These are phyloP conservation scores for Yamadazyma jaroonii DNA, from an alignment of 1,139 yeast genomes.

Conservation along the genomic window DNA sequence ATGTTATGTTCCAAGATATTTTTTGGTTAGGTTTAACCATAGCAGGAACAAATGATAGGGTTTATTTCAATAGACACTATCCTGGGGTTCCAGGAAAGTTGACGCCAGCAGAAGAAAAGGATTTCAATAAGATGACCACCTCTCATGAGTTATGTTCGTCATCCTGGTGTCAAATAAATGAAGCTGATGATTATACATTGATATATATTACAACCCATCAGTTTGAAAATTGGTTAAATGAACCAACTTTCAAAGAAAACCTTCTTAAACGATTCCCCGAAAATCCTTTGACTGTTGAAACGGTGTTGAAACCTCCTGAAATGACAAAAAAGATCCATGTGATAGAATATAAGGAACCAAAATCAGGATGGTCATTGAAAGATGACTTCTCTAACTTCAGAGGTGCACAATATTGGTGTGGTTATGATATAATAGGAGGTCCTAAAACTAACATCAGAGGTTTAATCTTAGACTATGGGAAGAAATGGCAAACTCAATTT, in stretches of 20 bases:
- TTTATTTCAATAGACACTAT: constrained; percentile 24
- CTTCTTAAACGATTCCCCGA: constrained; percentile 6
- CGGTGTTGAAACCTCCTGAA: constrained; percentile 23
- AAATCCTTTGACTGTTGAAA: constrained; percentile 21
- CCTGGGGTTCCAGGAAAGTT: constrained; percentile 32
- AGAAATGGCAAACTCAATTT: constrained; percentile 11
- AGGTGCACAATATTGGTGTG: constrained; percentile 32
- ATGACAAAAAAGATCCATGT: constrained; percentile 14
- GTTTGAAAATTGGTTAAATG: constrained; percentile 25
- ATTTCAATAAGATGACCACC: constrained; percentile 17
- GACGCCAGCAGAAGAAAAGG: constrained; percentile 27
- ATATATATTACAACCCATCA: constrained; percentile 36
- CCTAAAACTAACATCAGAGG: constrained; percentile 18
- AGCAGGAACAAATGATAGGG: constrained; percentile 21
- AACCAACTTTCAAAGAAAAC: constrained; percentile 10
- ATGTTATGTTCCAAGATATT: constrained; percentile 21
- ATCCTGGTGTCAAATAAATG: constrained; percentile 38
- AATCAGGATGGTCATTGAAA: constrained; percentile 18
- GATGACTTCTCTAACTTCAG: constrained; percentile 15
- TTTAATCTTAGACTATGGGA: constrained; percentile 14
- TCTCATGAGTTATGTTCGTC: constrained; percentile 37
- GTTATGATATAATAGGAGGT: constrained; percentile 33
- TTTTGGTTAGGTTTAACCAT: constrained; percentile 37
- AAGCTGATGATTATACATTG: constrained; percentile 21
- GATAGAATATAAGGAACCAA: constrained; percentile 18